phyloP scores from a whole-genome alignment of 306 rosid genomes.

The Vicia faba region DNA sequence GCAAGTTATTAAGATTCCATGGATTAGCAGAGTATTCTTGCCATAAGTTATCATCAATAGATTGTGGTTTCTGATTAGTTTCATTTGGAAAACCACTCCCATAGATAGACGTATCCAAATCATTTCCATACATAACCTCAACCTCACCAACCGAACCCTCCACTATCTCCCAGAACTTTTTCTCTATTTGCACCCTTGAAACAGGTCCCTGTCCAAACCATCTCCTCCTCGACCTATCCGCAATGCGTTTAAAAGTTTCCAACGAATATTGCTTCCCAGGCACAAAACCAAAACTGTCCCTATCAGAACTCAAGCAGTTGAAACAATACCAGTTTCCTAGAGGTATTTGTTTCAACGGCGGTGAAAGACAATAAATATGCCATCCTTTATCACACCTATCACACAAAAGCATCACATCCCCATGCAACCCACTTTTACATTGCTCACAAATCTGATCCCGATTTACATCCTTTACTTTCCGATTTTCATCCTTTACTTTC shows the following conservation, averaged over 20 bases:
- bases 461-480: constrained; percentile 51
- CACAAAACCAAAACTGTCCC: constrained; percentile 92
- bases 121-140: constrained; percentile 96
- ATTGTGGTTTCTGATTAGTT: constrained; percentile 61
- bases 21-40: constrained; percentile 80
- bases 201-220: constrained; percentile 91
- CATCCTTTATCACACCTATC: constrained; percentile 97
- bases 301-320: constrained; percentile 86
- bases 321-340: constrained; percentile 93
- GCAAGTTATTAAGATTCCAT: constrained; percentile 97
- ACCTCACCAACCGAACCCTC: constrained; percentile 94
- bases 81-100: constrained; percentile 94
- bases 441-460: constrained; percentile 94
- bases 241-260: constrained; percentile 83
- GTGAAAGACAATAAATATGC: constrained; percentile 94
- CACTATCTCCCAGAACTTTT: constrained; percentile 95
- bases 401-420: constrained; percentile 94
- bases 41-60: constrained; percentile 74
- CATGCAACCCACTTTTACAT: constrained; percentile 93
- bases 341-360: constrained; percentile 85
- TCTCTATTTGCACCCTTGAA: constrained; percentile 86
- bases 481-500: constrained; percentile 45
- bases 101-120: constrained; percentile 81
- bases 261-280: constrained; percentile 77
- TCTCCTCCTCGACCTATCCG: constrained; percentile 77